These are phyloP conservation scores for Lepraria neglecta DNA, from an alignment of 495 filamentous ascomycete genomes.

Conservation along the genomic window DNA sequence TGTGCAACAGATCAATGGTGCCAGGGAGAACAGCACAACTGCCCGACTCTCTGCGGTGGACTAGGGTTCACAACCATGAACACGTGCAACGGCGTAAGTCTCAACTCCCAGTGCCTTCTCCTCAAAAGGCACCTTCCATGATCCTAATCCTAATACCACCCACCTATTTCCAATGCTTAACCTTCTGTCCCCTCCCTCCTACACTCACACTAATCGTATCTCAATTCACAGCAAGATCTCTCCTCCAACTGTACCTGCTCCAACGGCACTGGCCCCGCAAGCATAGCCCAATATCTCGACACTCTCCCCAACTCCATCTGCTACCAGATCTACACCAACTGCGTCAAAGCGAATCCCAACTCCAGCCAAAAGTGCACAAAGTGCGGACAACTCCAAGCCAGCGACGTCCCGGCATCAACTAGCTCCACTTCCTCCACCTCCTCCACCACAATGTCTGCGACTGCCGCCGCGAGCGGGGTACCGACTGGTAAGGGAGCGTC, in stretches of 20 bases:
- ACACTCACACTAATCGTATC: slow-evolving; percentile 7
- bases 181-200: background rate
- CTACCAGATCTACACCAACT: slow-evolving; percentile 43
- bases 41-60: slow-evolving; percentile 43
- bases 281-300: slow-evolving; percentile 46
- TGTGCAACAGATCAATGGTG: slow-evolving; percentile 40
- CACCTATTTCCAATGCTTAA: slow-evolving; percentile 16
- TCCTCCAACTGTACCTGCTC: slow-evolving; percentile 49
- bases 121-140: background rate
- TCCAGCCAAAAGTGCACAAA: slow-evolving; percentile 39
- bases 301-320: slow-evolving; percentile 56
- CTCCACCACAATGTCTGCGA: slow-evolving; percentile 30
- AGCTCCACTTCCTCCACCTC: slow-evolving; percentile 29
- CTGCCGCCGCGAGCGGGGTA: background rate
- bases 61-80: slow-evolving; percentile 34
- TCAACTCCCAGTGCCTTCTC: background rate
- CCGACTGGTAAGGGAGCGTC: too few species aligned
- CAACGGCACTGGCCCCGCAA: slow-evolving; percentile 43
- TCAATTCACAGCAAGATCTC: slow-evolving; percentile 40
- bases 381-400: slow-evolving; percentile 48
- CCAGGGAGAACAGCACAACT: slow-evolving; percentile 40
- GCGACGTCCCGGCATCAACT: slow-evolving; percentile 29
- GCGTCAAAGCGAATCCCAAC: slow-evolving; percentile 43
- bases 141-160: slow-evolving; percentile 23
- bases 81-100: slow-evolving; percentile 41